These are phyloP conservation scores for Lentinula boryana DNA, from an alignment of 768 basidiomycete species.

Conservation along the genomic window DNA sequence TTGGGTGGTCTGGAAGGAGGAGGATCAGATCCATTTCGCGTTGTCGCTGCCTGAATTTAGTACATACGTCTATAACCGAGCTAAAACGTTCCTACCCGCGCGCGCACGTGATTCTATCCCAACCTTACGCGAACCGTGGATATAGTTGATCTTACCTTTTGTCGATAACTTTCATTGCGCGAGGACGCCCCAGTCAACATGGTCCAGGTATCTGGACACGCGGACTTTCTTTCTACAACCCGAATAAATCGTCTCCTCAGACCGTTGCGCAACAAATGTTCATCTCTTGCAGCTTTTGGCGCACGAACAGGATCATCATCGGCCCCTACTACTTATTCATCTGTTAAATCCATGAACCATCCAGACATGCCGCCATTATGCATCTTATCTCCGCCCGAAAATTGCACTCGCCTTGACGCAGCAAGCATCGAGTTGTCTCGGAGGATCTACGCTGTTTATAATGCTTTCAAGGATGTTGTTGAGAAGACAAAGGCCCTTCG, in stretches of 20 bases:
- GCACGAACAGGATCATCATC: not conserved
- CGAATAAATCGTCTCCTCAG: slow-evolving; percentile 19
- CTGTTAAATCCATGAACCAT: not conserved
- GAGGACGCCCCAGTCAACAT: not conserved
- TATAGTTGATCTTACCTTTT: too few species aligned
- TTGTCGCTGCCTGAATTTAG: slow-evolving; percentile 11
- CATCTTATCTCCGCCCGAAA: slow-evolving; percentile 6
- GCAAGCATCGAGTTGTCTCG: slow-evolving; percentile 35
- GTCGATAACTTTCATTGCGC: not conserved
- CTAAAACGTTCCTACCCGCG: too few species aligned
- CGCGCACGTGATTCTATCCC: too few species aligned
- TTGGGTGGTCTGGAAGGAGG: slow-evolving; percentile 68
- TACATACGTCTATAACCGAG: not conserved
- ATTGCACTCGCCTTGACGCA: not conserved
- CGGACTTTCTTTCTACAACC: slow-evolving; percentile 8
- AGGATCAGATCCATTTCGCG: slow-evolving; percentile 71
- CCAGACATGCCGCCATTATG: not conserved
- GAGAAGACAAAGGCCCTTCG: slow-evolving; percentile 21
- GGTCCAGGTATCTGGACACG: not conserved
- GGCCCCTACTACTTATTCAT: not conserved
- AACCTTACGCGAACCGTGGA: too few species aligned
- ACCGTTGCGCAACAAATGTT: slow-evolving; percentile 18
- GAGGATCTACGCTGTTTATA: slow-evolving; percentile 47
- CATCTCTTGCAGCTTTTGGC: slow-evolving; percentile 11
- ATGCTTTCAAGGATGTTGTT: slow-evolving; percentile 47